Evolutionary conservation across 805 yeast genomes (phyloP).

Genomic region (Lipomyces sp.): DNA sequence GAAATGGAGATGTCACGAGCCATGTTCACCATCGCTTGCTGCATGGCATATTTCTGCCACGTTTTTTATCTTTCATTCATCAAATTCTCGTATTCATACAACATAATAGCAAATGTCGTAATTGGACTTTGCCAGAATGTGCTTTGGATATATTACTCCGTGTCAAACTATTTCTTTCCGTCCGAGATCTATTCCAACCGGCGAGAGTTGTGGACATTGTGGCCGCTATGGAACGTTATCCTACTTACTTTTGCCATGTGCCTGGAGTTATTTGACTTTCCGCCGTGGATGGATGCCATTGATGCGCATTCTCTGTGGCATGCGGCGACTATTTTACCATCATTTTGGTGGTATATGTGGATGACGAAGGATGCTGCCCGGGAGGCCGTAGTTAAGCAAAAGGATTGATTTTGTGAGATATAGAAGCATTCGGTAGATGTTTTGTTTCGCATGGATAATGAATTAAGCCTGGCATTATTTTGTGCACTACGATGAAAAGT

Average conservation of each 20-base stretch:
- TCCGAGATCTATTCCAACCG: not conserved
- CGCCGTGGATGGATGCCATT: constrained; percentile 67
- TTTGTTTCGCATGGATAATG: not conserved
- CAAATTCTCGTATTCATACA: constrained; percentile 90
- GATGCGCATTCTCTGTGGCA: constrained; percentile 98
- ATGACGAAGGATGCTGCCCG: constrained; percentile 44
- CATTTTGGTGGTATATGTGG: constrained; percentile 70
- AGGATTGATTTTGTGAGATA: constrained; percentile 11
- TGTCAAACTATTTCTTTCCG: constrained; percentile 31
- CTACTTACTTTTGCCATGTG: constrained; percentile 75
- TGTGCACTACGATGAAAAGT: too few species aligned
- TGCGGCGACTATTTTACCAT: constrained; percentile 80
- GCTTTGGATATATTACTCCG: constrained; percentile 52
- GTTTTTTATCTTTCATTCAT: constrained; percentile 62
- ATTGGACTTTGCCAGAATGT: constrained; percentile 79
- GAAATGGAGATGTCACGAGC: constrained; percentile 43
- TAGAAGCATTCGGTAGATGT: not conserved
- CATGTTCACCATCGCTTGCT: constrained; percentile 51
- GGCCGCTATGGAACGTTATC: constrained; percentile 58
- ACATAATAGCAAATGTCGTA: constrained; percentile 85
- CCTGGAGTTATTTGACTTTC: constrained; percentile 89
- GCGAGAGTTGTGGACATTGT: constrained; percentile 49
- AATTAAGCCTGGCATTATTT: not conserved
- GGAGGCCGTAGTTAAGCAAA: constrained; percentile 26
- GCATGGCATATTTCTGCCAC: constrained; percentile 64